Conservation (phyloP, 352 stramenopile genomes). For the Globisporangium nagaii region DNA sequence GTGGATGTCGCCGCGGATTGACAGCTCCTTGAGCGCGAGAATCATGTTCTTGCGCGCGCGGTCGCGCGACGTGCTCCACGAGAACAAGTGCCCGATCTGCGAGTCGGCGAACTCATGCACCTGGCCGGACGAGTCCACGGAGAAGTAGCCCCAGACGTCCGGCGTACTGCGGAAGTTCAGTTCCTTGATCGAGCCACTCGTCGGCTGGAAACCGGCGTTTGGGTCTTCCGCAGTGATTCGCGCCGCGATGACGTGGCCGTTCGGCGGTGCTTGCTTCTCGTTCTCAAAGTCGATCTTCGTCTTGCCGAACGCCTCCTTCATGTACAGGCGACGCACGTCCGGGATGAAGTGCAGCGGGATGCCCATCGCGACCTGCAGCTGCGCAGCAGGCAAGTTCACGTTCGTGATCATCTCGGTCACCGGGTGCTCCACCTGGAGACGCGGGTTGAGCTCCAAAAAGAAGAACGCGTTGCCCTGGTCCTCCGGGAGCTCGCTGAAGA, state of each 20-base stretch:
- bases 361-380: conserved; percentile 99
- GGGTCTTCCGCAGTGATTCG: conserved; percentile 99
- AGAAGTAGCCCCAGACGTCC: conserved; percentile 99
- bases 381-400: conserved; percentile 95
- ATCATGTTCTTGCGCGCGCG: conserved; percentile 98
- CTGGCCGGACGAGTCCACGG: conserved; percentile 96
- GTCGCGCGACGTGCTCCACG: conserved; percentile 93
- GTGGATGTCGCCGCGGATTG: conserved; percentile 99
- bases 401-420: conserved; percentile 99
- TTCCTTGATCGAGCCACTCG: conserved; percentile 96
- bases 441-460: conserved; percentile 99
- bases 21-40: conserved; percentile 98
- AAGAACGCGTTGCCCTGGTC: conserved; percentile 95
- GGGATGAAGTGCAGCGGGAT: conserved; percentile 98
- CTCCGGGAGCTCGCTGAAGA: conserved; percentile 94
- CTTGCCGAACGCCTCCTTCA: conserved; percentile 90
- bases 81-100: conserved; percentile 99
- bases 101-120: conserved; percentile 99
- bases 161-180: conserved; percentile 99
- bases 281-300: conserved; percentile 96
- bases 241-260: conserved; percentile 97
- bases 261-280: conserved; percentile 67
- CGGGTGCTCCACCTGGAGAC: conserved; percentile 98
- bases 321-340: conserved; percentile 97
- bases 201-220: conserved; percentile 99